These are phyloP conservation scores for Colletotrichum tropicale DNA, from an alignment of 2,329 filamentous ascomycete species.

Conservation along the genomic window DNA sequence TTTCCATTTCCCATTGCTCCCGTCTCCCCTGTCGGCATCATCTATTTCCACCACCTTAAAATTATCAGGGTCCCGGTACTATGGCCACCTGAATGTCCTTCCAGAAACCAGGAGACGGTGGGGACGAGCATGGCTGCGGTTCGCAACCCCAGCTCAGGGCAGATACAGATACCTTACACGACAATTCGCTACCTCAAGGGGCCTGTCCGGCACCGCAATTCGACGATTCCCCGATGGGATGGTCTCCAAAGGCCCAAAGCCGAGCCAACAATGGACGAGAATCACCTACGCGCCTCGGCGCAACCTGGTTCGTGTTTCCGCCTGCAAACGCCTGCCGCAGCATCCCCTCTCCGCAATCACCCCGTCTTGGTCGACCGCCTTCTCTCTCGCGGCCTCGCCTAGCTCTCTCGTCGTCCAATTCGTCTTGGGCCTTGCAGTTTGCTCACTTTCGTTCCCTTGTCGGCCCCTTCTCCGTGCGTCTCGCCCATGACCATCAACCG, in stretches of 20 bases:
- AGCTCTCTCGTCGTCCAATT: neutral
- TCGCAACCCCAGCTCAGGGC: neutral
- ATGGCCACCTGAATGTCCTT: conserved; percentile 20
- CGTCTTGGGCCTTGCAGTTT: neutral
- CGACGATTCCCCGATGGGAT: neutral
- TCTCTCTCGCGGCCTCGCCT: neutral
- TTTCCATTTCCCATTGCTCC: conserved; percentile 5
- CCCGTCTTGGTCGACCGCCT: conserved; percentile 2
- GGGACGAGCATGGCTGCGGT: neutral
- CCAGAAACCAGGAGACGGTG: conserved; percentile 14
- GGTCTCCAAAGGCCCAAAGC: neutral
- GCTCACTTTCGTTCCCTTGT: neutral
- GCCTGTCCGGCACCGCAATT: conserved; percentile 4
- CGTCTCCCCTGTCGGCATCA: conserved; percentile 4
- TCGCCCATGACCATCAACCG: neutral
- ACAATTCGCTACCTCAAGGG: neutral
- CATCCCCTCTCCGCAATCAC: conserved; percentile 5
- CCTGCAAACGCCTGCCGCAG: neutral
- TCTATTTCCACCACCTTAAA: conserved; percentile 17
- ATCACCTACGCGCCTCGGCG: neutral
- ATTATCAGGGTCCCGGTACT: conserved; percentile 20
- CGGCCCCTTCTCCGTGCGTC: conserved; percentile 16
- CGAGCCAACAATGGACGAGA: conserved; percentile 13
- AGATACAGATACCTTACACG: neutral
- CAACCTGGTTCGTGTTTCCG: neutral